phyloP scores from a whole-genome alignment of 768 basidiomycete species.

The Lentinula lateritia region DNA sequence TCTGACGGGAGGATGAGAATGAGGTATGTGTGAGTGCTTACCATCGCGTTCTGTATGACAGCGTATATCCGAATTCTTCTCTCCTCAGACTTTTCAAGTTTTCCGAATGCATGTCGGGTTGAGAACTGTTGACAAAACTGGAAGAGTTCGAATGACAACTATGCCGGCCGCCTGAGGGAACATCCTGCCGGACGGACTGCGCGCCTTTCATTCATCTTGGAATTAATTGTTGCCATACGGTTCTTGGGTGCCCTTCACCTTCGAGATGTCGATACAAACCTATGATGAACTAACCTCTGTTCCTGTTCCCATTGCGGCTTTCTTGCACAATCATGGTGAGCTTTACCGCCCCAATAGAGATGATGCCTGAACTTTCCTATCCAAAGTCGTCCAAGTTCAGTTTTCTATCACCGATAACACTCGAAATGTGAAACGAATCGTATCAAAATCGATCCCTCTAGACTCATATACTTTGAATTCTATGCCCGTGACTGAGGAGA shows the following conservation, averaged over 20 bases:
- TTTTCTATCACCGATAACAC: slow-evolving; percentile 47
- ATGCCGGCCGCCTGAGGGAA: not conserved
- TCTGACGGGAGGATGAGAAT: not conserved
- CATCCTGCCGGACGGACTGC: too few relatives aligned
- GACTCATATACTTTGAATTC: slow-evolving; percentile 8
- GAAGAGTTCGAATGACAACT: not conserved
- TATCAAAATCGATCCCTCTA: slow-evolving; percentile 33
- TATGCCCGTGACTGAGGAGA: slow-evolving; percentile 26
- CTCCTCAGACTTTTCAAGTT: not conserved
- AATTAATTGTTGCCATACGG: too few relatives aligned
- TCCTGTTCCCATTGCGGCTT: not conserved
- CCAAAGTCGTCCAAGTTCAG: slow-evolving; percentile 34
- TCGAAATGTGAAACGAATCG: slow-evolving; percentile 40
- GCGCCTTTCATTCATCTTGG: too few relatives aligned
- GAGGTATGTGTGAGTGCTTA: slow-evolving; percentile 22
- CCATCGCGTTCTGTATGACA: slow-evolving; percentile 69
- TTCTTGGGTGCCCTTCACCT: too few relatives aligned
- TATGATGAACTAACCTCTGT: not conserved
- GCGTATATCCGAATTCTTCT: slow-evolving; percentile 53
- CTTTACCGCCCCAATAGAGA: not conserved
- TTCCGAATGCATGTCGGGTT: not conserved
- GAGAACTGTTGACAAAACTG: not conserved
- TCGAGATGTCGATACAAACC: not conserved
- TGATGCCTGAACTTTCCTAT: too few relatives aligned
- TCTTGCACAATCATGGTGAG: not conserved